Evolutionary conservation across 164 flowering plant genomes (phyloP).

Genomic region (Warburgia ugandensis): DNA sequence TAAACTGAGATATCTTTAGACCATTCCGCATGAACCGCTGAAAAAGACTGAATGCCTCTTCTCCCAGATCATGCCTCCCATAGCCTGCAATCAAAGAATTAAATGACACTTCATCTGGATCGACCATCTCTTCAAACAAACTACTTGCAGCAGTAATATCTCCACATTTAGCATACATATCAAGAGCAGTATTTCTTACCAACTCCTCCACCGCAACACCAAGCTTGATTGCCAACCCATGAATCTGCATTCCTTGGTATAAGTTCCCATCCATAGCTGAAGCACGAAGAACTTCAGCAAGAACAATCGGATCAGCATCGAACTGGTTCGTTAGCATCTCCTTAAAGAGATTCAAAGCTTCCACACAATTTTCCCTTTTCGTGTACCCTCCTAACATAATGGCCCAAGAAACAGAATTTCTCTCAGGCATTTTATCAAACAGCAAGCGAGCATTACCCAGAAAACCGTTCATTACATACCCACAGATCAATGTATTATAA

Average conservation of each 20-base stretch:
- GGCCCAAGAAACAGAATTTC: no score
- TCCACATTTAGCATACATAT: slow-evolving; percentile 68
- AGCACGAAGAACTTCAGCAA: background rate
- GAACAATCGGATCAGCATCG: slow-evolving; percentile 30
- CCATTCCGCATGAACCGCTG: slow-evolving; percentile 40
- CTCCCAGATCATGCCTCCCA: slow-evolving; percentile 36
- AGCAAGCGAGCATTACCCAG: no score
- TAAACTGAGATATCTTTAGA: slow-evolving; percentile 31
- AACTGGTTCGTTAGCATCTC: slow-evolving; percentile 33
- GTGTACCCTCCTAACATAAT: no score
- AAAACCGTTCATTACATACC: no score
- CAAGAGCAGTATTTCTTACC: slow-evolving; percentile 54
- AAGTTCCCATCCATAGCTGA: background rate
- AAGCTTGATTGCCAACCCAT: slow-evolving; percentile 50
- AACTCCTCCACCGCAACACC: slow-evolving; percentile 49
- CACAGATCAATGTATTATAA: no score
- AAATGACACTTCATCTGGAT: slow-evolving; percentile 72
- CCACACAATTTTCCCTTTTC: no score
- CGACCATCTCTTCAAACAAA: slow-evolving; percentile 41
- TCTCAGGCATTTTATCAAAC: no score
- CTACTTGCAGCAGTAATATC: slow-evolving; percentile 47
- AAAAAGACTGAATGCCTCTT: slow-evolving; percentile 44
- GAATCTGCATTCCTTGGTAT: no score
- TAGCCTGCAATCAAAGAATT: slow-evolving; percentile 64
- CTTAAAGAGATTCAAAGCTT: slow-evolving; percentile 58